These are phyloP conservation scores for Pythium rishiriense DNA, from an alignment of 352 stramenopile genomes.

Conservation along the genomic window DNA sequence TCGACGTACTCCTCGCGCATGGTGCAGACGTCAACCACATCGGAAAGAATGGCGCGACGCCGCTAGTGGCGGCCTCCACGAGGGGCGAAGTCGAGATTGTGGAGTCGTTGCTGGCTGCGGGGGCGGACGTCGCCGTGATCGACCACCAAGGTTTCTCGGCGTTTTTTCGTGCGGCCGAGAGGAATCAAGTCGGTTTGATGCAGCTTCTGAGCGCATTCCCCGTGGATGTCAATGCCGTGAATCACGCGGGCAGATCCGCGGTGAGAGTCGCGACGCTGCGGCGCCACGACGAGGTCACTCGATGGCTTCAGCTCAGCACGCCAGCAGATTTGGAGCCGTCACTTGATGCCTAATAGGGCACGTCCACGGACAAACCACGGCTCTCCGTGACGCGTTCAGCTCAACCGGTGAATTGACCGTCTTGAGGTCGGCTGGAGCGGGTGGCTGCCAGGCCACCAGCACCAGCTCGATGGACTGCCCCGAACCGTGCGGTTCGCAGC, in stretches of 20 bases:
- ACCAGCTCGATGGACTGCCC: too few relatives aligned
- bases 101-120: not conserved
- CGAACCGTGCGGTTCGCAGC: too few relatives aligned
- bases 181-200: not conserved
- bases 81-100: not conserved
- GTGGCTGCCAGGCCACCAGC: too few relatives aligned
- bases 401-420: too few relatives aligned
- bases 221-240: not conserved
- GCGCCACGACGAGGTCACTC: not conserved
- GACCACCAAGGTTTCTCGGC: not conserved
- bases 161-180: not conserved
- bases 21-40: conserved; percentile 3
- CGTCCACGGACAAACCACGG: too few relatives aligned
- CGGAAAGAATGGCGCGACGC: not conserved
- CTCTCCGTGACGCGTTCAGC: too few relatives aligned
- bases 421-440: too few relatives aligned
- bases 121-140: not conserved
- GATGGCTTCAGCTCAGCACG: not conserved
- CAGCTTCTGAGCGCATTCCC: not conserved
- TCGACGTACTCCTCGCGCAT: not conserved
- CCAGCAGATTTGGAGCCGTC: too few relatives aligned
- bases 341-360: too few relatives aligned
- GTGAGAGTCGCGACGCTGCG: not conserved
- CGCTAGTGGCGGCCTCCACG: not conserved
- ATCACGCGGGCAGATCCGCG: not conserved